These are phyloP conservation scores for Lipomyces japonicus DNA, from an alignment of 805 yeast species.

Conservation along the genomic window DNA sequence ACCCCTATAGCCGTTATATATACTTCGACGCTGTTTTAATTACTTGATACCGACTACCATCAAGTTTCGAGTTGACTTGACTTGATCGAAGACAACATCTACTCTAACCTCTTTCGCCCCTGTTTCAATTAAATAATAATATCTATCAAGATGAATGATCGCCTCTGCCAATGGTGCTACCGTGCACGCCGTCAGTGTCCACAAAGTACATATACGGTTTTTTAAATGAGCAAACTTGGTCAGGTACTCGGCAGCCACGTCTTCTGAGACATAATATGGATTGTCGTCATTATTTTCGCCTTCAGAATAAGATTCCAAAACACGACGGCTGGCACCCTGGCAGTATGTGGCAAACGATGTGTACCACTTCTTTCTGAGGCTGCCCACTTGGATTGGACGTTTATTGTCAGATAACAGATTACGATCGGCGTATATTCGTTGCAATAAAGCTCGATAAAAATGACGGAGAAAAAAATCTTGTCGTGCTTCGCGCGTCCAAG, in stretches of 20 bases:
- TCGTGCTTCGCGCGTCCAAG: slow-evolving; percentile 29
- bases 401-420: slow-evolving; percentile 3
- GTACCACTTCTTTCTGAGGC: slow-evolving; percentile 27
- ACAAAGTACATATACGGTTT: slow-evolving; percentile 24
- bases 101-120: slow-evolving; percentile 23
- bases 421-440: slow-evolving; percentile 25
- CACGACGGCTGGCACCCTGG: slow-evolving; percentile 25
- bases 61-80: slow-evolving; percentile 27
- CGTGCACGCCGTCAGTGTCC: slow-evolving; percentile 30
- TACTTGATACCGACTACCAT: slow-evolving; percentile 24
- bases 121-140: slow-evolving; percentile 17
- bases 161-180: slow-evolving; percentile 30
- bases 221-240: slow-evolving; percentile 7
- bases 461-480: slow-evolving; percentile 28
- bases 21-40: background rate
- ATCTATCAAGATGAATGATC: slow-evolving; percentile 28
- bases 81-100: slow-evolving; percentile 27
- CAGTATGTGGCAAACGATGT: slow-evolving; percentile 23
- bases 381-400: slow-evolving; percentile 20
- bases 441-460: slow-evolving; percentile 30
- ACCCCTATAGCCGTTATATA: no score
- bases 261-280: slow-evolving; percentile 17
- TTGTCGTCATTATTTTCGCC: background rate
- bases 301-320: slow-evolving; percentile 3
- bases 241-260: slow-evolving; percentile 9